These are phyloP conservation scores for Colletotrichum musae DNA, from an alignment of 2,329 filamentous ascomycete genomes.

Conservation along the genomic window DNA sequence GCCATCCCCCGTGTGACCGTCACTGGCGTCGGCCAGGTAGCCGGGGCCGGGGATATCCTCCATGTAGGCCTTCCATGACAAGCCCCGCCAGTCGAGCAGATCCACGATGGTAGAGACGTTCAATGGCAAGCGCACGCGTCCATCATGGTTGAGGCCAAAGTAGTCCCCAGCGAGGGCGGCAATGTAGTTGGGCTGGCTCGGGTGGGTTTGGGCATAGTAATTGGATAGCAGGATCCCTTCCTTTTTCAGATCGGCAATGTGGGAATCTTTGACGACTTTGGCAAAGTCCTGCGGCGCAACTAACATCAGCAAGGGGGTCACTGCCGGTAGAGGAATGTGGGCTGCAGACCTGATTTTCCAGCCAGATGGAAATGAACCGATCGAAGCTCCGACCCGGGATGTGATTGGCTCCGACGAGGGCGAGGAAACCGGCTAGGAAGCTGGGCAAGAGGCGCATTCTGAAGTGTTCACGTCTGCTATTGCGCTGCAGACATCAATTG, in stretches of 20 bases:
- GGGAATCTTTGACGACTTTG: constrained; percentile 55
- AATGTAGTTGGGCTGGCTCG: constrained; percentile 63
- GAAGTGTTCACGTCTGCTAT: neutral
- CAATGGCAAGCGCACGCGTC: constrained; percentile 59
- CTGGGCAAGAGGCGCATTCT: constrained; percentile 22
- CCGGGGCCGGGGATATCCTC: constrained; percentile 53
- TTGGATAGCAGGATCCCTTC: constrained; percentile 60
- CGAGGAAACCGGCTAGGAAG: constrained; percentile 24
- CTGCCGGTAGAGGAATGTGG: constrained; percentile 9
- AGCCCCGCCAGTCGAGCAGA: constrained; percentile 49
- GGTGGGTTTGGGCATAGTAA: constrained; percentile 63
- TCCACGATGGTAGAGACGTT: constrained; percentile 55
- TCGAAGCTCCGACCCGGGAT: constrained; percentile 57
- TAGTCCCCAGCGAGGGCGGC: constrained; percentile 63
- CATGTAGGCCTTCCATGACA: constrained; percentile 54
- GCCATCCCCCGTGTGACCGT: constrained; percentile 48
- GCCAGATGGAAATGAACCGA: constrained; percentile 60
- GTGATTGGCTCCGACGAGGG: constrained; percentile 26
- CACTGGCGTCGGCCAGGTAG: constrained; percentile 60
- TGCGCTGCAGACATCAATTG: constrained; percentile 8
- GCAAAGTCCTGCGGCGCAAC: constrained; percentile 56
- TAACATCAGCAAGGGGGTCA: constrained; percentile 29
- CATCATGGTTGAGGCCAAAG: constrained; percentile 64
- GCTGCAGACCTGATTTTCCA: constrained; percentile 58
- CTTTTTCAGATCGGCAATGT: constrained; percentile 57